These are phyloP conservation scores for Aphelidium insulamus DNA, from an alignment of 371 early-diverging fungal species.

Conservation along the genomic window DNA sequence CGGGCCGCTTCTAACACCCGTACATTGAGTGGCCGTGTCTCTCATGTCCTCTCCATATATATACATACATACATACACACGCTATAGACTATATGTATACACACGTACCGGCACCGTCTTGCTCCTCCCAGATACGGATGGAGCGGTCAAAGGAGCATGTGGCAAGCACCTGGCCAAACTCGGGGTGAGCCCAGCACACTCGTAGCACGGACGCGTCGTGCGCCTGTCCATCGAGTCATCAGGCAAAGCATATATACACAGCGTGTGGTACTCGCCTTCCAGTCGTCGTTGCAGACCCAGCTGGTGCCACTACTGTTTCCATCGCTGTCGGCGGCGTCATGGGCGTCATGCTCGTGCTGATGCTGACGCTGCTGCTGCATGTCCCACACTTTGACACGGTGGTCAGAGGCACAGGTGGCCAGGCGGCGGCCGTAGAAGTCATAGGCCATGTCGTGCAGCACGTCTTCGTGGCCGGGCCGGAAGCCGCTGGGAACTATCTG, in stretches of 20 bases:
- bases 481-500: too few species aligned
- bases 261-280: too few species aligned
- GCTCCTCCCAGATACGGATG: conserved; percentile 78
- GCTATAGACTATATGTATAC: too few species aligned
- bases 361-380: too few species aligned
- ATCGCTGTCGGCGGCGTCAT: too few species aligned
- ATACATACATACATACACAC: too few species aligned
- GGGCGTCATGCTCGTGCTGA: too few species aligned
- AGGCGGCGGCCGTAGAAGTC: conserved; percentile 79
- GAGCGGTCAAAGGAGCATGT: conserved; percentile 76
- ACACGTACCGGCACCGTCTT: conserved; percentile 45
- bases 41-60: too few species aligned
- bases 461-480: conserved; percentile 77
- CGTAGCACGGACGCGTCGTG: conserved; percentile 69
- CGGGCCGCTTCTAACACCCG: conserved; percentile 5
- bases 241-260: too few species aligned
- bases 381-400: conserved; percentile 80
- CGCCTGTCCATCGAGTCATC: conserved; percentile 16
- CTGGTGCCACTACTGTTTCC: too few species aligned
- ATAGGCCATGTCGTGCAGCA: conserved; percentile 75
- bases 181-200: conserved; percentile 78
- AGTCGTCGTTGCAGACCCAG: conserved; percentile 65
- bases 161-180: conserved; percentile 76
- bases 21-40: too few species aligned
- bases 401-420: conserved; percentile 75